These are phyloP conservation scores for Rhodocollybia butyracea DNA, from an alignment of 768 basidiomycete species.

Conservation along the genomic window DNA sequence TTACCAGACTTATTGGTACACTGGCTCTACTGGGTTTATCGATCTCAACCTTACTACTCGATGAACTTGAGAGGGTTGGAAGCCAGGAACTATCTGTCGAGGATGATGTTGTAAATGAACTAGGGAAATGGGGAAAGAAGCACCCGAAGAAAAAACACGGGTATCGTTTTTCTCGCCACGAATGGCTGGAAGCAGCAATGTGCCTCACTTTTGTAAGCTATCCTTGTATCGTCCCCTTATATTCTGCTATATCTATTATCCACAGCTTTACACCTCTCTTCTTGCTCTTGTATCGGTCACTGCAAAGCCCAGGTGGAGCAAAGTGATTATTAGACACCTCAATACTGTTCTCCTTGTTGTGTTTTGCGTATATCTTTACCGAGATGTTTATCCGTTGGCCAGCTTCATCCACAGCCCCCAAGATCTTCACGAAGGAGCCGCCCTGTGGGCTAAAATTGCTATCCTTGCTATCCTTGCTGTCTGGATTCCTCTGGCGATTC, in stretches of 20 bases:
- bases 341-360: conserved; percentile 43
- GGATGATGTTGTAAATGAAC: not conserved
- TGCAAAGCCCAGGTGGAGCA: conserved; percentile 33
- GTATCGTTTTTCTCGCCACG: conserved; percentile 14
- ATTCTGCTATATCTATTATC: not conserved
- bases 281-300: conserved; percentile 38
- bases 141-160: conserved; percentile 18
- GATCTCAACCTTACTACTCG: conserved; percentile 35
- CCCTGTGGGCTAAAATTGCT: conserved; percentile 54
- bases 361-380: conserved; percentile 49
- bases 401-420: conserved; percentile 48
- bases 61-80: conserved; percentile 18
- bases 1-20: conserved; percentile 42
- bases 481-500: conserved; percentile 51
- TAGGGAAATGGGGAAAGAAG: conserved; percentile 25
- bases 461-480: conserved; percentile 42
- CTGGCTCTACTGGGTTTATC: conserved; percentile 49
- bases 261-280: conserved; percentile 42
- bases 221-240: conserved; percentile 6
- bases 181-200: conserved; percentile 29
- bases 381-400: conserved; percentile 58
- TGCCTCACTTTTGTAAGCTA: conserved; percentile 31
- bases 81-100: not conserved
- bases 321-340: conserved; percentile 41
- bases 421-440: conserved; percentile 44